Conservation (phyloP, 306 rosid species). For the Cucumis cinereus region DNA sequence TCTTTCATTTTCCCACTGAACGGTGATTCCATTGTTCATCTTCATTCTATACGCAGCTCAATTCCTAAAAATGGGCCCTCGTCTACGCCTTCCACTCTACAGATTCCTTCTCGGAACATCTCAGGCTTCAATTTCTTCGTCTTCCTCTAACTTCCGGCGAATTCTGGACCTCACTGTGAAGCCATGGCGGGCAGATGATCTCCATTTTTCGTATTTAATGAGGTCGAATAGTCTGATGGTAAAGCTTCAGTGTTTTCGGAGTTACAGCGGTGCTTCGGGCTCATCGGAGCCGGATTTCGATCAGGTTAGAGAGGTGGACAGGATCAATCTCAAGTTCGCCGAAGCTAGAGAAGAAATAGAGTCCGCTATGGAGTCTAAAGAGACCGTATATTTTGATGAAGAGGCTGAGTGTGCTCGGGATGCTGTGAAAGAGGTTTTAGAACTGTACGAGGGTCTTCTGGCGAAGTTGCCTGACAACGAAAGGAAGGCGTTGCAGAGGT, state of each 20-base stretch:
- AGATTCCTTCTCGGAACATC: constrained; percentile 15
- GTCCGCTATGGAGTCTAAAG: constrained; percentile 86
- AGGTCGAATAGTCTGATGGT: neutral
- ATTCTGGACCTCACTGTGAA: constrained; percentile 5
- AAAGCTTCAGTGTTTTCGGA: neutral
- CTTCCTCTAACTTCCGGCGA: neutral
- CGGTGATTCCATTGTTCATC: no score
- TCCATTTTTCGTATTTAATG: constrained; percentile 11
- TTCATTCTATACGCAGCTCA: no score
- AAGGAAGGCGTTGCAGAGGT: constrained; percentile 52
- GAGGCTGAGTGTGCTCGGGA: constrained; percentile 95
- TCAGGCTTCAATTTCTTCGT: constrained; percentile 14
- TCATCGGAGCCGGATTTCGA: constrained; percentile 29
- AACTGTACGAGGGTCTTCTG: constrained; percentile 39
- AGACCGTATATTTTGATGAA: constrained; percentile 78
- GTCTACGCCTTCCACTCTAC: constrained; percentile 20
- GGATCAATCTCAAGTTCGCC: constrained; percentile 78
- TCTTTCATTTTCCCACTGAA: no score
- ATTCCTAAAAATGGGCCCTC: constrained; percentile 33
- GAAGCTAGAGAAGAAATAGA: constrained; percentile 97
- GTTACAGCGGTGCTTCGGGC: constrained; percentile 24
- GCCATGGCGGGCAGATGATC: constrained; percentile 17
- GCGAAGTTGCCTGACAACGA: constrained; percentile 50
- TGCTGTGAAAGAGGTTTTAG: constrained; percentile 53
- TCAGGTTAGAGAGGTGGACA: constrained; percentile 59